phyloP scores from a whole-genome alignment of 2,329 filamentous ascomycete genomes.

The Verticillium longisporum region DNA sequence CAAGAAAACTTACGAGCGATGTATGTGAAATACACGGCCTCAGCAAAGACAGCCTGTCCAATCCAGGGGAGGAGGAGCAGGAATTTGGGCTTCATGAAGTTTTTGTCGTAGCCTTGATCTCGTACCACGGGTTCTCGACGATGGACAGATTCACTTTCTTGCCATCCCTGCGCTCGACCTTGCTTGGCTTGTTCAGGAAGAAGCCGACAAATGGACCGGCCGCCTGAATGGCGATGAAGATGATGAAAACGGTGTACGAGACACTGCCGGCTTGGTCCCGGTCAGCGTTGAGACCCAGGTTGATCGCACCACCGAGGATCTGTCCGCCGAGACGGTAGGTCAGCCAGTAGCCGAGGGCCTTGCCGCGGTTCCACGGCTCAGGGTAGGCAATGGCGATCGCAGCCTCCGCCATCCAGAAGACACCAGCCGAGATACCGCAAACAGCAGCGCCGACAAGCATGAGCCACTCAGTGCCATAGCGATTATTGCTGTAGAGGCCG shows the following conservation, averaged over 20 bases:
- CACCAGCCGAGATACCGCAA: slow-evolving; percentile 63
- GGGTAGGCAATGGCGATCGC: slow-evolving; percentile 68
- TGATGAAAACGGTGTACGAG: slow-evolving; percentile 59
- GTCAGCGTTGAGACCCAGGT: slow-evolving; percentile 57
- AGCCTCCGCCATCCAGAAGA: slow-evolving; percentile 72
- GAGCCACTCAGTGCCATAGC: slow-evolving; percentile 63
- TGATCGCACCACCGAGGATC: slow-evolving; percentile 66
- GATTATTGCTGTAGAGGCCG: slow-evolving; percentile 65
- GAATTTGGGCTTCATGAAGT: slow-evolving; percentile 56
- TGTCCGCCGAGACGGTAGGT: slow-evolving; percentile 53
- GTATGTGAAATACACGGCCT: slow-evolving; percentile 69
- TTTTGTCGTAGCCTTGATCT: slow-evolving; percentile 52
- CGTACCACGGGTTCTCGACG: slow-evolving; percentile 44
- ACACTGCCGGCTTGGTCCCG: slow-evolving; percentile 54
- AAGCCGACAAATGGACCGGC: slow-evolving; percentile 57
- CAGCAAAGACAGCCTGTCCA: slow-evolving; percentile 62
- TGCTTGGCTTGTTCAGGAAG: slow-evolving; percentile 51
- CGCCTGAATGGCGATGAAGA: slow-evolving; percentile 67
- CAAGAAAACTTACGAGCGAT: slow-evolving; percentile 32
- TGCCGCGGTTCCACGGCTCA: slow-evolving; percentile 60
- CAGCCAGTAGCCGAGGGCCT: slow-evolving; percentile 63
- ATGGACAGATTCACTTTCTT: slow-evolving; percentile 54
- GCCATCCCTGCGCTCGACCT: slow-evolving; percentile 61
- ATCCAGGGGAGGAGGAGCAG: slow-evolving; percentile 62
- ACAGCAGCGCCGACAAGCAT: slow-evolving; percentile 60